These are phyloP conservation scores for Backusella westeae DNA, from an alignment of 192 early-diverging fungal species.

Conservation along the genomic window DNA sequence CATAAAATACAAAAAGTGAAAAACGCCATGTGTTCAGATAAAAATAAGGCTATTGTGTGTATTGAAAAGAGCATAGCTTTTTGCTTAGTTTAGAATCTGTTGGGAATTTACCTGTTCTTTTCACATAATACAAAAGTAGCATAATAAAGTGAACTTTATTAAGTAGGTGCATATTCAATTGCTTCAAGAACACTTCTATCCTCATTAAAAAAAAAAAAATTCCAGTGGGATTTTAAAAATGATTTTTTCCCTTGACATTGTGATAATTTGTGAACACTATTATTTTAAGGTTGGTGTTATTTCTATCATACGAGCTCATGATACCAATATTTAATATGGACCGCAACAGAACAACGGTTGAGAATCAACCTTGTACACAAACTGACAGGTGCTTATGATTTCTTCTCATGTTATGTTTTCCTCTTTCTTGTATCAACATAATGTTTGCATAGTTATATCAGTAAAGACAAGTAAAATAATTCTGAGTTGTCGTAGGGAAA, in stretches of 20 bases:
- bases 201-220: neutral
- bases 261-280: neutral
- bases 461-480: neutral
- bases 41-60: neutral
- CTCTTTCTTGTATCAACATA: neutral
- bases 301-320: neutral
- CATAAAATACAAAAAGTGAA: neutral
- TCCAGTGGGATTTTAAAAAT: neutral
- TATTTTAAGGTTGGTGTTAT: neutral
- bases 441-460: neutral
- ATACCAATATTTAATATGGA: too few species aligned
- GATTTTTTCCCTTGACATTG: neutral
- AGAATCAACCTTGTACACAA: too few species aligned
- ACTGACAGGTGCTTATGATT: too few species aligned
- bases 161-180: neutral
- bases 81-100: neutral
- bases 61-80: too few species aligned
- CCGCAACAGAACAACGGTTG: too few species aligned
- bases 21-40: neutral
- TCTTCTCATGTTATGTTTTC: too few species aligned
- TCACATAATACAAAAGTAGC: neutral
- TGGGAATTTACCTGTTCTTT: neutral
- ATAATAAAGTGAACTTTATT: neutral
- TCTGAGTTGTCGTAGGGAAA: neutral
- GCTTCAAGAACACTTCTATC: neutral